A percentile compares a stretch with the other conserved stretches of the same genome.
Evolutionary conservation across 352 stramenopile genomes (phyloP).

Genomic region (Globisporangium viniferum): DNA sequence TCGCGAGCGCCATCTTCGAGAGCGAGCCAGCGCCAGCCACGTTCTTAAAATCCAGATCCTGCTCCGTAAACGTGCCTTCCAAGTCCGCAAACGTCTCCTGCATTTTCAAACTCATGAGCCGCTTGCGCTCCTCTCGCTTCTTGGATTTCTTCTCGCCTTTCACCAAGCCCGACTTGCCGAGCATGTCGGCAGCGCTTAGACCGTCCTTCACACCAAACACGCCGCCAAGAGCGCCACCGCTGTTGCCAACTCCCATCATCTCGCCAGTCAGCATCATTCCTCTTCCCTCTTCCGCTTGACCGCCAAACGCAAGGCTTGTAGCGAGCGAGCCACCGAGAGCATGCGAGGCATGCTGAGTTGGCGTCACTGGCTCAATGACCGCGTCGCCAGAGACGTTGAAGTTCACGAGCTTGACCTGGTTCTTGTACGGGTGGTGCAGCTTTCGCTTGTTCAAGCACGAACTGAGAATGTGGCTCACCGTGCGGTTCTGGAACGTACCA

Average conservation of each 20-base stretch:
- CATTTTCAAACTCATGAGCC: constrained; percentile 61
- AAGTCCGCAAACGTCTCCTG: constrained; percentile 64
- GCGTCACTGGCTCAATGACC: constrained; percentile 12
- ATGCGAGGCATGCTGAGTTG: constrained; percentile 14
- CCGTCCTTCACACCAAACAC: constrained; percentile 33
- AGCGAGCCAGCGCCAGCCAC: constrained; percentile 41
- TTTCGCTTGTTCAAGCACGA: constrained; percentile 83
- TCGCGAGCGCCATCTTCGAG: constrained; percentile 63
- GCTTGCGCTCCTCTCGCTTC: constrained; percentile 63
- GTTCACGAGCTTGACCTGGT: constrained; percentile 80
- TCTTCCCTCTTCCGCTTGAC: constrained; percentile 21
- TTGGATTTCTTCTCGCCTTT: constrained; percentile 64
- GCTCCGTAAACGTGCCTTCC: constrained; percentile 62
- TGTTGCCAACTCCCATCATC: constrained; percentile 6
- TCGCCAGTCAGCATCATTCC: constrained; percentile 1
- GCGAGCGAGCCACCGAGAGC: constrained; percentile 43
- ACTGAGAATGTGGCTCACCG: constrained; percentile 80
- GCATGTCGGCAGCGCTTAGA: constrained; percentile 1
- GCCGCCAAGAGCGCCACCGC: constrained; percentile 20
- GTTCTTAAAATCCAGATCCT: constrained; percentile 65
- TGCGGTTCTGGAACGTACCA: constrained; percentile 80
- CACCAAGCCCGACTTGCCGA: background rate
- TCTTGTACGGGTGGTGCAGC: constrained; percentile 81
- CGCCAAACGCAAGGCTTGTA: constrained; percentile 53
- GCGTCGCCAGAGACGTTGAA: constrained; percentile 55